These are phyloP conservation scores for Aspergillaceae sp. DNA, from an alignment of 2,329 filamentous ascomycete genomes.

Conservation along the genomic window DNA sequence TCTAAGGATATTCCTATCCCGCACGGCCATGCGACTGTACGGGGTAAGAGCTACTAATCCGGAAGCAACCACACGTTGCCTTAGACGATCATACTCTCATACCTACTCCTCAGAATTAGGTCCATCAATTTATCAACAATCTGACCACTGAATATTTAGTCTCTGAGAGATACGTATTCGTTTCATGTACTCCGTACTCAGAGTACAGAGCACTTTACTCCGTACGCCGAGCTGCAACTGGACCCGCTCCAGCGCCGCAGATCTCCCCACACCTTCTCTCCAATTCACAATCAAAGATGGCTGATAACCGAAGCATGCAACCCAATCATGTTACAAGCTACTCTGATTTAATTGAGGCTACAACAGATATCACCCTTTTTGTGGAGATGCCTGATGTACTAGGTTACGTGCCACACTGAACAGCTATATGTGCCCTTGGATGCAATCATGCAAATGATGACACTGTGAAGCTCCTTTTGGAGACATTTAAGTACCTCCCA, in stretches of 20 bases:
- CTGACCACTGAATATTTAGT: not conserved
- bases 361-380: not conserved
- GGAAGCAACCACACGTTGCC: not conserved
- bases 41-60: not conserved
- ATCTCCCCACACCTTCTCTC: not conserved
- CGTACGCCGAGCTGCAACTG: not conserved
- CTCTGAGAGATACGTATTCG: not conserved
- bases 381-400: not conserved
- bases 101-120: not conserved
- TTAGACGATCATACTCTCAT: not conserved
- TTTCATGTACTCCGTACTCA: not conserved
- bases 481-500: slow-evolving; percentile 7
- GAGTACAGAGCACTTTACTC: no score
- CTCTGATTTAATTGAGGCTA: not conserved
- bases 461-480: slow-evolving; percentile 5
- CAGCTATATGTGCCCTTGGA: not conserved
- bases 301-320: not conserved
- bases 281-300: not conserved
- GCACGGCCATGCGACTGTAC: no score
- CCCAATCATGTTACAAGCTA: not conserved
- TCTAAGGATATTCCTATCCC: no score
- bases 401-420: not conserved
- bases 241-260: not conserved
- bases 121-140: not conserved
- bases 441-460: not conserved